Percentiles rank a stretch among this genome's conserved stretches.
phyloP scores from a whole-genome alignment of 495 filamentous ascomycete genomes.

The Penicillium roqueforti region DNA sequence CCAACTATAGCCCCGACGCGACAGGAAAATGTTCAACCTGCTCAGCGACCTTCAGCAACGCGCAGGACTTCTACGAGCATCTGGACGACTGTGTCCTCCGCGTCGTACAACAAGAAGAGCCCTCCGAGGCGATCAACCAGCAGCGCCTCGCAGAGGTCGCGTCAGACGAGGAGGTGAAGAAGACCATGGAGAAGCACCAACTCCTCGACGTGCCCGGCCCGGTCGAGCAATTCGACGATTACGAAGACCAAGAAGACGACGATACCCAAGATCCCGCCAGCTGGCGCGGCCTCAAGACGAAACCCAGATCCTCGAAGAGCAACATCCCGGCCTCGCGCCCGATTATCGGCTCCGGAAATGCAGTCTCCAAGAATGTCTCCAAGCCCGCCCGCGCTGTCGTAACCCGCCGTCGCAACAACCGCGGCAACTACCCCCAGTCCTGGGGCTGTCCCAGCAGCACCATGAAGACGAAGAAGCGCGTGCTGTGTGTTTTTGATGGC shows the following conservation, averaged over 20 bases:
- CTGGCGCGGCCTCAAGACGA: constrained; percentile 48
- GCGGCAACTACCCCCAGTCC: constrained; percentile 83
- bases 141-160: constrained; percentile 76
- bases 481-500: constrained; percentile 90
- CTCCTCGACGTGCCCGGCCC: constrained; percentile 56
- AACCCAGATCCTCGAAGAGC: constrained; percentile 36
- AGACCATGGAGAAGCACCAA: constrained; percentile 78
- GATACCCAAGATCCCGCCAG: constrained; percentile 51
- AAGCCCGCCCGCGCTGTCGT: constrained; percentile 42
- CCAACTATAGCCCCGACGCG: constrained; percentile 63
- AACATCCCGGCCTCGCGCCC: constrained; percentile 37
- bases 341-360: constrained; percentile 49
- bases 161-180: constrained; percentile 73
- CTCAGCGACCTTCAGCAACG: constrained; percentile 82
- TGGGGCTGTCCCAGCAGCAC: constrained; percentile 89
- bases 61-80: constrained; percentile 99
- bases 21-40: constrained; percentile 97
- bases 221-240: constrained; percentile 46
- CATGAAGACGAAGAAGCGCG: constrained; percentile 97
- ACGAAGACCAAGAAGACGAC: constrained; percentile 60
- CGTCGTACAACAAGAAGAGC: constrained; percentile 96
- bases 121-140: constrained; percentile 93
- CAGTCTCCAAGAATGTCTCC: constrained; percentile 40
- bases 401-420: constrained; percentile 72
- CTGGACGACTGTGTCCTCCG: constrained; percentile 97